Base-by-base conservation (phyloP, 1,139 yeast genomes). In the Saccharomycopsis phalli region DNA sequence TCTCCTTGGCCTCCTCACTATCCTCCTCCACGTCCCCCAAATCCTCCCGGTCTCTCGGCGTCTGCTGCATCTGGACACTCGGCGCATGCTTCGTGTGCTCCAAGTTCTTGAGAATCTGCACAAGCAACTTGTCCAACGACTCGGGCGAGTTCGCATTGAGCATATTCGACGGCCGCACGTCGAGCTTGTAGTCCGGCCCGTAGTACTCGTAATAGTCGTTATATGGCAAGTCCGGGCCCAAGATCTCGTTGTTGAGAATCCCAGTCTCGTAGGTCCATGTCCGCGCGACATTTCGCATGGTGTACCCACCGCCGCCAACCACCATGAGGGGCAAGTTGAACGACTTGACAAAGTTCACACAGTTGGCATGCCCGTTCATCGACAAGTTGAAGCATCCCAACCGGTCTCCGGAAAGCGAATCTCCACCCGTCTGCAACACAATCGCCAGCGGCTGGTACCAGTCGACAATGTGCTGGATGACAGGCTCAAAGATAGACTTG, bases 191-290 rank as follows among this genome's bases (percentile, higher is more conserved):
- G 62, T 88, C 96, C 1, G 98, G 98, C n/a, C 31, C 36, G 27
- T 33, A 33, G 25, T 33, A 33, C 25, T 33, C 36, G 25, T 33
- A 33, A 16, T 33, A 33, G 25, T 33, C 36, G 59, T 88, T 88
- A 66, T 86, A 88, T 4, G 97, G 97, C 52, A 88, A 71, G 55
- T 88, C 95, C 11, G 76, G 67, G 20, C 87, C 94, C 50, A 88
- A 67, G 18, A 76, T 60, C 47, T 80, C 83, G 53, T 86, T 82
- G 53, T 86, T 88, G 51, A 88, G 67, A 44, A 91, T 65, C 16
- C 96, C 95, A 3, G 95, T 80, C 62, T 91, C 98, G 57, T 73
- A 88, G 31, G 95, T 79, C 98, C 98, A 91, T 6, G 95, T 80
- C 53, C 97, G 71, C 26, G 95, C 87, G 36, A 91, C 98, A 59